phyloP scores from a whole-genome alignment of 192 early-diverging fungal genomes.

The Mortierella antarctica region DNA sequence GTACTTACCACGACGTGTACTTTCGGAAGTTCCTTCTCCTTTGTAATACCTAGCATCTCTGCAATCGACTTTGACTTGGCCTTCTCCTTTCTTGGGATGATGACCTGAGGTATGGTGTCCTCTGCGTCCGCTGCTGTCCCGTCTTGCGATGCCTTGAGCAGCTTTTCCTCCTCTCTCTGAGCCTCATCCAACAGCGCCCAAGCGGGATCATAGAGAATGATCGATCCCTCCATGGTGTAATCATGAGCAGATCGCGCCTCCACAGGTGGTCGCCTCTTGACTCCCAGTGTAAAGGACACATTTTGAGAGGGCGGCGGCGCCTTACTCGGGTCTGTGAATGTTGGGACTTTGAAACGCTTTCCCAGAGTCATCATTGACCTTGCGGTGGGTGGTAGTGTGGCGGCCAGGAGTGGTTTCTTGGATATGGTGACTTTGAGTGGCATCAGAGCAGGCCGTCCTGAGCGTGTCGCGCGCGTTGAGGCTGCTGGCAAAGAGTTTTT shows the following conservation, averaged over 20 bases:
- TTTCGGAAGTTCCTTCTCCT: conserved; percentile 54
- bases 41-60: conserved; percentile 64
- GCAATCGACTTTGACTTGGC: conserved; percentile 61
- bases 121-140: conserved; percentile 16
- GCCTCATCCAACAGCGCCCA: conserved; percentile 61
- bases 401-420: conserved; percentile 24
- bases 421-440: conserved; percentile 37
- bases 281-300: conserved; percentile 6
- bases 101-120: conserved; percentile 37
- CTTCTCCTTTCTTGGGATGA: conserved; percentile 60
- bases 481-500: conserved; percentile 23
- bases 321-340: conserved; percentile 40
- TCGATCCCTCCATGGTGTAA: conserved; percentile 82
- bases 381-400: neutral
- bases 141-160: conserved; percentile 34
- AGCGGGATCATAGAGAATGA: conserved; percentile 86
- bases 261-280: conserved; percentile 29
- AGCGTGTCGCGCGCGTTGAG: conserved; percentile 24
- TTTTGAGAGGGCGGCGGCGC: conserved; percentile 10
- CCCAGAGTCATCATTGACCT: conserved; percentile 12
- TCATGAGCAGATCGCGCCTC: conserved; percentile 79
- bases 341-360: conserved; percentile 54
- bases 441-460: conserved; percentile 24
- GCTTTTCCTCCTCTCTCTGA: conserved; percentile 56
- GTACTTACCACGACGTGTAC: conserved; percentile 76